Conservation (phyloP, 257 asterid species). For the Jaltomata sinuosa region DNA sequence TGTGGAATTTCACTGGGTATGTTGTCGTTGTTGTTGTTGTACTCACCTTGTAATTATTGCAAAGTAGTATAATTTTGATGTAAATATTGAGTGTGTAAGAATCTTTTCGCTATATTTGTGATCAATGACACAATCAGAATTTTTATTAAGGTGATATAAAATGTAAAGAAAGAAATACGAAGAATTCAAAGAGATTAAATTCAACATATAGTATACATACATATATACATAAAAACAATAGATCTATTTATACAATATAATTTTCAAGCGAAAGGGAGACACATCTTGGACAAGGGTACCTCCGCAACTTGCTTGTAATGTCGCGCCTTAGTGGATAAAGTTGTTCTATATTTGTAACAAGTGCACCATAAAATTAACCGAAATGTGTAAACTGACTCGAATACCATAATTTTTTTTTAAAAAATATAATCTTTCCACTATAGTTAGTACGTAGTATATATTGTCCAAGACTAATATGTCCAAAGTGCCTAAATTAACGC, state of each 20-base stretch:
- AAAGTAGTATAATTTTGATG: not conserved
- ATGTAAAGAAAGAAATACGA: too few species aligned
- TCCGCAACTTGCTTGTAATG: not conserved
- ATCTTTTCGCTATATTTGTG: not conserved
- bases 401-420: too few species aligned
- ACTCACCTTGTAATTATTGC: not conserved
- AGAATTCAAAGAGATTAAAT: not conserved
- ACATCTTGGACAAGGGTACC: not conserved
- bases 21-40: too few species aligned
- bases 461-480: not conserved
- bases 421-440: too few species aligned
- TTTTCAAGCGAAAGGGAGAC: too few species aligned
- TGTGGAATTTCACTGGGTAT: too few species aligned
- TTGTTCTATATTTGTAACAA: not conserved
- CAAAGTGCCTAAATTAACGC: not conserved
- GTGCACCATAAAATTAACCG: not conserved
- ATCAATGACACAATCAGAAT: too few species aligned
- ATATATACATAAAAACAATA: too few species aligned
- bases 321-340: not conserved
- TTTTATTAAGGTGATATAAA: too few species aligned
- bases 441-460: not conserved
- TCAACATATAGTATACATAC: too few species aligned
- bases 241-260: too few species aligned
- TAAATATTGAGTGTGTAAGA: too few species aligned
- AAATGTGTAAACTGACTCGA: not conserved